These are phyloP conservation scores for Diaporthe nobilis DNA, from an alignment of 2,329 filamentous ascomycete species.

Conservation along the genomic window DNA sequence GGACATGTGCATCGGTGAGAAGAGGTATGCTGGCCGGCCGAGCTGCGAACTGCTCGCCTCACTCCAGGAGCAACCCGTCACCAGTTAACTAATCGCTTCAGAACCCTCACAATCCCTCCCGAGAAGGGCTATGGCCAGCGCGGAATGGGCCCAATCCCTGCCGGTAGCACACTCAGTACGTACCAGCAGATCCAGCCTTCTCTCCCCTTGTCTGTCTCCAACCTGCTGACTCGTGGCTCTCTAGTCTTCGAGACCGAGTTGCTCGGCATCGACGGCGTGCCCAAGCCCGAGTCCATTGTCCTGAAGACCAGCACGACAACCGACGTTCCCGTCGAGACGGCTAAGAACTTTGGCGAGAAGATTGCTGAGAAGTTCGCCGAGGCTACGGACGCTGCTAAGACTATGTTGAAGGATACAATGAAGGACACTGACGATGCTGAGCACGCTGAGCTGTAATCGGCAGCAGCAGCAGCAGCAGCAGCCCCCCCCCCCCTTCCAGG, in stretches of 20 bases:
- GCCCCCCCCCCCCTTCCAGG: not conserved
- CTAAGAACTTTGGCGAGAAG: slow-evolving; percentile 60
- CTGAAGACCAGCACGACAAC: slow-evolving; percentile 53
- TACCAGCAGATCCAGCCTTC: slow-evolving; percentile 20
- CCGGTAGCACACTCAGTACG: slow-evolving; percentile 81
- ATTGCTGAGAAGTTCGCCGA: slow-evolving; percentile 61
- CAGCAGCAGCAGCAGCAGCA: too few species aligned
- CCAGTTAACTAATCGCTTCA: slow-evolving; percentile 48
- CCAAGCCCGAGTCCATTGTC: slow-evolving; percentile 62
- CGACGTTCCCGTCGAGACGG: slow-evolving; percentile 49
- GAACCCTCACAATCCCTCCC: slow-evolving; percentile 91
- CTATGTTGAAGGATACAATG: slow-evolving; percentile 58
- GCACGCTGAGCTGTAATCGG: slow-evolving; percentile 71
- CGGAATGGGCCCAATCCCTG: slow-evolving; percentile 85
- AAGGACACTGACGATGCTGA: slow-evolving; percentile 69
- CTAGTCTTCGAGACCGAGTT: slow-evolving; percentile 93
- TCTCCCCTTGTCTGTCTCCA: not conserved
- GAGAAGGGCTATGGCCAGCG: slow-evolving; percentile 85
- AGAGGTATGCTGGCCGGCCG: slow-evolving; percentile 63
- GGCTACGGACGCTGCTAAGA: slow-evolving; percentile 67
- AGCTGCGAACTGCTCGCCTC: not conserved
- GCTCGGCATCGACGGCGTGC: slow-evolving; percentile 83
- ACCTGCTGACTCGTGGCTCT: slow-evolving; percentile 6
- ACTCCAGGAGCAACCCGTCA: not conserved
- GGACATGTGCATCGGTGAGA: slow-evolving; percentile 97